These are phyloP conservation scores for Sherardia arvensis DNA, from an alignment of 257 asterid species.

Conservation along the genomic window DNA sequence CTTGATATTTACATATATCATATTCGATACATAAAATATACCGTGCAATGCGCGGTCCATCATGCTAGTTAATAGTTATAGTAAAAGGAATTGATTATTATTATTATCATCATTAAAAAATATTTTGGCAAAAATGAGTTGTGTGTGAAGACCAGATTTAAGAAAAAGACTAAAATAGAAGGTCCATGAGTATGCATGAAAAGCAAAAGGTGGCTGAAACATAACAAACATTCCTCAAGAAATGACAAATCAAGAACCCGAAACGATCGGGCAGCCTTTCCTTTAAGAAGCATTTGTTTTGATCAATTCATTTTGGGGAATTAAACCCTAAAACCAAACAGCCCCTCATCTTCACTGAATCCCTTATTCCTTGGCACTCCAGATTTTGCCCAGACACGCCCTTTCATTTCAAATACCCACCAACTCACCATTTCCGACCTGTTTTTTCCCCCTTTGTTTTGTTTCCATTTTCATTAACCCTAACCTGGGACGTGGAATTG, in stretches of 20 bases:
- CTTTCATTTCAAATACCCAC: no score
- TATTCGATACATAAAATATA: no score
- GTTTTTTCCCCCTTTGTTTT: background rate
- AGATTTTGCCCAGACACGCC: background rate
- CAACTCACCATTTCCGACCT: background rate
- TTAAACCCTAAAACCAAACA: conserved; percentile 33
- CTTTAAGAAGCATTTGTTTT: conserved; percentile 4
- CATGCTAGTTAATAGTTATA: no score
- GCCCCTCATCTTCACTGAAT: conserved; percentile 15
- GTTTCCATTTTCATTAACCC: background rate
- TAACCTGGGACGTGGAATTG: conserved; percentile 4
- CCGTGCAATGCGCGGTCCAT: no score
- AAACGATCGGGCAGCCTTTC: conserved; percentile 35
- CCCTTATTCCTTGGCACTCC: conserved; percentile 11
- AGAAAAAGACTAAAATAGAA: background rate
- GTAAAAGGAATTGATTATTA: no score
- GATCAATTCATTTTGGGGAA: conserved; percentile 3
- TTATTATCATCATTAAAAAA: no score
- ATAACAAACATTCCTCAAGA: conserved; percentile 14
- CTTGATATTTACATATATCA: no score
- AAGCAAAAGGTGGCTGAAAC: background rate
- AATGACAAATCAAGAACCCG: conserved; percentile 19
- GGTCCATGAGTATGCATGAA: background rate
- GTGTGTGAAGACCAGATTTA: background rate
- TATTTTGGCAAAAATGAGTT: background rate